phyloP scores from a whole-genome alignment of 768 basidiomycete genomes.

The Dioszegia hungarica region DNA sequence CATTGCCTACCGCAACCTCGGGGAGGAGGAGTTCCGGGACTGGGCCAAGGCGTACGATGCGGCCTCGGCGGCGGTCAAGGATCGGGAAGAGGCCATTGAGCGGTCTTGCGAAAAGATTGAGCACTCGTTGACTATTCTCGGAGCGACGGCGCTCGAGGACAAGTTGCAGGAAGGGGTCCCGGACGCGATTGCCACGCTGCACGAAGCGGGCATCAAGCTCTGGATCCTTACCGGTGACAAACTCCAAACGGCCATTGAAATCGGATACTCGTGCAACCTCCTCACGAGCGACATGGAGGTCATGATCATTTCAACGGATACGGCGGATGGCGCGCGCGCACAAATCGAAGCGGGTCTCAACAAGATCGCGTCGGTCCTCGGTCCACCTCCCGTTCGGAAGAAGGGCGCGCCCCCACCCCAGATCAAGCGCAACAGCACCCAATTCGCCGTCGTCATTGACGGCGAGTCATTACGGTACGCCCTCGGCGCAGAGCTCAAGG shows the following conservation, averaged over 20 bases:
- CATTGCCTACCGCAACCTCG: constrained; percentile 71
- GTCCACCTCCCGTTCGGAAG: constrained; percentile 56
- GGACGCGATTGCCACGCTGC: constrained; percentile 86
- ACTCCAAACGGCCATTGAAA: constrained; percentile 96
- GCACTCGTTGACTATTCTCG: constrained; percentile 73
- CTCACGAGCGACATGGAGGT: constrained; percentile 91
- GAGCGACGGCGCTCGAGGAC: constrained; percentile 94
- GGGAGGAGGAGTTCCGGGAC: constrained; percentile 73
- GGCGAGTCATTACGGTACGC: constrained; percentile 86
- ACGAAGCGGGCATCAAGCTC: constrained; percentile 89
- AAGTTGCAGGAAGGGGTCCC: constrained; percentile 96
- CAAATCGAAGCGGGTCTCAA: constrained; percentile 91
- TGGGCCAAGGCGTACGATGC: constrained; percentile 79
- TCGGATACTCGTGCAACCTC: constrained; percentile 92
- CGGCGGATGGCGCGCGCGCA: constrained; percentile 64
- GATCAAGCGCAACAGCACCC: constrained; percentile 45
- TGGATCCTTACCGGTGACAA: constrained; percentile 99
- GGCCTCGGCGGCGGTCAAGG: constrained; percentile 68
- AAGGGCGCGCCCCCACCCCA: constrained; percentile 9
- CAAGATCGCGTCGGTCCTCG: constrained; percentile 82
- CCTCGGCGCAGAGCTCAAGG: constrained; percentile 68
- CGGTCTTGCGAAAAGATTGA: constrained; percentile 80
- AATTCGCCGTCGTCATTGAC: constrained; percentile 93
- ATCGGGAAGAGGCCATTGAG: constrained; percentile 87
- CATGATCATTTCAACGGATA: constrained; percentile 90